Base-by-base conservation (phyloP, 1,284 basidiomycete genomes). In the Clitocybe nebularis region DNA sequence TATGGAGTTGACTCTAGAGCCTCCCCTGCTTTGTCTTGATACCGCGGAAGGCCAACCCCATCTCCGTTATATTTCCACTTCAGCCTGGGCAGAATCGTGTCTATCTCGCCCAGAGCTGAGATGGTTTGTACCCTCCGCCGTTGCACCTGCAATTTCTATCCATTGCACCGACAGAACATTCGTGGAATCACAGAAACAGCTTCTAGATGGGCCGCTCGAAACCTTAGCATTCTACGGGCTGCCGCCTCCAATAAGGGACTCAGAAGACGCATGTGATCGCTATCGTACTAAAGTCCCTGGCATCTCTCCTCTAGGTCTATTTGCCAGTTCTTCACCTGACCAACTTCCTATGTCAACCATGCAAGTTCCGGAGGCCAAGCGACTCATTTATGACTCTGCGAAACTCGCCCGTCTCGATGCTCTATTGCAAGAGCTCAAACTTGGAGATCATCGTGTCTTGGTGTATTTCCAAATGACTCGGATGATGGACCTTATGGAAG, bases 391-490 rank as follows among this genome's bases (percentile, higher is more conserved):
- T 50, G 96, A 99, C 64, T 98, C 96, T 17, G 93, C 88, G 44
- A 99, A 99, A 68, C 79, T 99, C 28, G 92, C 93, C 26, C 81
- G 90, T 36, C 75, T 99, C 36, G 96, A 99, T 63, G 62, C 74
- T 16, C 72, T 99, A 21, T 73, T 99, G 7, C 88, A 93, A 49
- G 90, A 97, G 59, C 81, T 99, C 49, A 99, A 98, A 69, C 77
- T 82, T 23, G 89, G 85, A 7, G 94, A 94, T 43, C 96, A 99
- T 66, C 84, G 94, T 36, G 93, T 97, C 16, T 69, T 99, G 53
- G 79, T 99, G 39, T 99, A 99, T 71, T 99, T 98, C 84, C 96
- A 99, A 67, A 99, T 99, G 96, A 99, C 96, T 17, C 81, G 87
- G 51, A 99, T 99, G 96, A 98, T 99, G 83, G 95, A 99, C 62